Evolutionary conservation across 2,329 filamentous ascomycete genomes (phyloP).

Genomic region (Cadophora gregata): DNA sequence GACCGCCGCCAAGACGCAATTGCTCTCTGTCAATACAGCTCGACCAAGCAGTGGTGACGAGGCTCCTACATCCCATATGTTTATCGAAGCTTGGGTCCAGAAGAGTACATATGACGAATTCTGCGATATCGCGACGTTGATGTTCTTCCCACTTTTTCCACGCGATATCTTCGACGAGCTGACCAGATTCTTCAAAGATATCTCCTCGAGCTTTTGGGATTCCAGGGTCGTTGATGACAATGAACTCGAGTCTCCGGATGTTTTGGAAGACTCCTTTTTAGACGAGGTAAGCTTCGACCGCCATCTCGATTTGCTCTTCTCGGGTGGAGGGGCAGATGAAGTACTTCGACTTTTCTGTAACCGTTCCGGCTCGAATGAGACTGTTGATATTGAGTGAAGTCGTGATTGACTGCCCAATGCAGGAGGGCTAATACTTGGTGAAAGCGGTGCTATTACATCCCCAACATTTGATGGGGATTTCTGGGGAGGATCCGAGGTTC

Average conservation of each 20-base stretch:
- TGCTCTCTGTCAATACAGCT: slow-evolving; percentile 47
- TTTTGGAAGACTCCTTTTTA: slow-evolving; percentile 39
- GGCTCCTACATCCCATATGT: slow-evolving; percentile 49
- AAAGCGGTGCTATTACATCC: slow-evolving; percentile 26
- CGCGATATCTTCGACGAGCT: slow-evolving; percentile 42
- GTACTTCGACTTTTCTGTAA: slow-evolving; percentile 29
- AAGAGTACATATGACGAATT: slow-evolving; percentile 49
- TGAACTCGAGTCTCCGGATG: slow-evolving; percentile 47
- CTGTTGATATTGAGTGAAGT: slow-evolving; percentile 27
- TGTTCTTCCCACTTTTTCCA: slow-evolving; percentile 44
- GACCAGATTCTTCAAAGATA: slow-evolving; percentile 45
- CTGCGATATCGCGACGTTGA: slow-evolving; percentile 48
- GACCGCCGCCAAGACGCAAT: slow-evolving; percentile 48
- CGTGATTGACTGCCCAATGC: slow-evolving; percentile 24
- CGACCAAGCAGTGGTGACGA: slow-evolving; percentile 46
- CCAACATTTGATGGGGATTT: slow-evolving; percentile 1
- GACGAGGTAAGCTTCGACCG: slow-evolving; percentile 38
- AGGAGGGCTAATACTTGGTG: slow-evolving; percentile 20
- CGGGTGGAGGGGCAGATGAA: slow-evolving; percentile 26
- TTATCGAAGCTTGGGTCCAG: slow-evolving; percentile 48
- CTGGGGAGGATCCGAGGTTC: slow-evolving; percentile 13
- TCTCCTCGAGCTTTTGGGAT: slow-evolving; percentile 47
- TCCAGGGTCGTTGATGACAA: slow-evolving; percentile 46
- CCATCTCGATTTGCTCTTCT: slow-evolving; percentile 45
- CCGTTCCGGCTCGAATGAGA: slow-evolving; percentile 34